Evolutionary conservation across 2,329 filamentous ascomycete genomes (phyloP).

Genomic region (Hypoxylon sp.): DNA sequence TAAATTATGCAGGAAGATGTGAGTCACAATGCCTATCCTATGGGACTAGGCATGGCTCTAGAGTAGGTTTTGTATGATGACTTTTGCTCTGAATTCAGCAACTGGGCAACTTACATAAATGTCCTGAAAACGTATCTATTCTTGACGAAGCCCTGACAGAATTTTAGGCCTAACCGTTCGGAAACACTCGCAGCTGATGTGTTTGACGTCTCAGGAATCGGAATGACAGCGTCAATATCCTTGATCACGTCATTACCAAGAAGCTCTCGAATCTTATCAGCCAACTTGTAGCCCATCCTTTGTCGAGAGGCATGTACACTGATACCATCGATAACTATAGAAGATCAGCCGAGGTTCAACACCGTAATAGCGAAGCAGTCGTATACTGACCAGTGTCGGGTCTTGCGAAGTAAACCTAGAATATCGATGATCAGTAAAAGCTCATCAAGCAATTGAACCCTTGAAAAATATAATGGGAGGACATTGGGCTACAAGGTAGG

Average conservation of each 20-base stretch:
- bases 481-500: background rate
- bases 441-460: background rate
- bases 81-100: background rate
- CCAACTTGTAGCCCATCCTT: slow-evolving; percentile 81
- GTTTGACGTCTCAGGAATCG: slow-evolving; percentile 81
- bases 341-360: slow-evolving; percentile 3
- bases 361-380: background rate
- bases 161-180: slow-evolving; percentile 77
- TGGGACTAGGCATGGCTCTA: background rate
- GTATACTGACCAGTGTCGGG: slow-evolving; percentile 67
- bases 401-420: slow-evolving; percentile 79
- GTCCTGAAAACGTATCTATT: slow-evolving; percentile 85
- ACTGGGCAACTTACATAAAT: slow-evolving; percentile 65
- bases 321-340: slow-evolving; percentile 38
- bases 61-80: background rate
- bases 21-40: background rate
- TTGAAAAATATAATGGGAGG: background rate
- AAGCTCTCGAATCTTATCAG: slow-evolving; percentile 72
- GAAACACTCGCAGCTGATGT: slow-evolving; percentile 79
- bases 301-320: slow-evolving; percentile 70
- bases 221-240: slow-evolving; percentile 73
- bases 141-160: slow-evolving; percentile 81
- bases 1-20: background rate
- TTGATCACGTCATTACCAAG: slow-evolving; percentile 73
- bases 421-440: slow-evolving; percentile 59